Base-by-base conservation (phyloP, 2,329 filamentous ascomycete species). In the Beauveria scarabaeidicola region DNA sequence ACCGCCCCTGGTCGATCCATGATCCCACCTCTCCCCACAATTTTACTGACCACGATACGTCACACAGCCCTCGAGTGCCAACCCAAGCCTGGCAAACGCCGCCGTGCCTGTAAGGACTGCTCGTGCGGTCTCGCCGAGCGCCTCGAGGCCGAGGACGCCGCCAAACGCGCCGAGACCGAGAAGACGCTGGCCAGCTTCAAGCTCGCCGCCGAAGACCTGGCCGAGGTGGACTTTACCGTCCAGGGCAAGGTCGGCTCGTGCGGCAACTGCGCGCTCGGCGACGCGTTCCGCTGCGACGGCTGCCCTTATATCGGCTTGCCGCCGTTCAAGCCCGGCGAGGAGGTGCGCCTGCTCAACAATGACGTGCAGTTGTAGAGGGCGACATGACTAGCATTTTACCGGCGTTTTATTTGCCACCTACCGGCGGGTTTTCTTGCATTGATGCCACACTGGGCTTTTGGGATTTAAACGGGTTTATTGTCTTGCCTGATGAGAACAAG, bases 61-160 rank as follows among this genome's bases (percentile, higher is more conserved):
- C 19, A 41, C 23, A 60, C 63, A 83, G 92, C 94, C 56, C 83
- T 87, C 27, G 90, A 95, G 71, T 99, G 94, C 73, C 85, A 87
- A 61, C 92, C 93, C 52, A 90, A 94, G 75, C 81, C 87, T 48
- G 91, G 90, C 61, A 96, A 96, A 78, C 87, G 93, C 66, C 88
- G 93, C 59, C 87, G 92, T 63, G 91, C 94, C 61, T 99, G 94
- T 81, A 97, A 99, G 76, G 94, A 99, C 78, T 99, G 94, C 78
- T 93, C 90, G 9, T 99, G 94, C 70, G 94, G 94, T 54, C 84
- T 99, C 27, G 91, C 92, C 25, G 85, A 94, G 72, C 85, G 88
- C 62, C 75, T 97, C 54, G 89, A 91, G 67, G 87, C 87, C n/a
- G 91, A 97, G 77, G 94, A 97, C 73, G 79, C 78, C 47, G 81